phyloP scores from a whole-genome alignment of 371 early-diverging fungal species.

The Mortierella sp. region DNA sequence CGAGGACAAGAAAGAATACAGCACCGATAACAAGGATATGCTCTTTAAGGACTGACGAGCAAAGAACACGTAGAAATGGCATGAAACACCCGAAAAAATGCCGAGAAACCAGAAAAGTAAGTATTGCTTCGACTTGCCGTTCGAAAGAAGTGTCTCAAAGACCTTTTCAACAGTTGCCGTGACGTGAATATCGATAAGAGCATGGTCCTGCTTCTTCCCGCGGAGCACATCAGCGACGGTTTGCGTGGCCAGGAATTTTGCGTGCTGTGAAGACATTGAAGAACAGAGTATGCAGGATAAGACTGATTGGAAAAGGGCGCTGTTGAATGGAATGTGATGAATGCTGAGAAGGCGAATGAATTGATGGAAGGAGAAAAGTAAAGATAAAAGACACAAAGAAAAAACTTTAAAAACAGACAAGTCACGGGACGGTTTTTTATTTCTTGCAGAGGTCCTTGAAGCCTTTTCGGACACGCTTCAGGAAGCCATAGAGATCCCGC shows the following conservation, averaged over 20 bases:
- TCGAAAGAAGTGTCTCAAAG: conserved; percentile 63
- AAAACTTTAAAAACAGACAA: too few species aligned
- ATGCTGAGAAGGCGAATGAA: background rate
- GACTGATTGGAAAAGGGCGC: background rate
- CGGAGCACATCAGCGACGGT: conserved; percentile 61
- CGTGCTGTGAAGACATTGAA: conserved; percentile 38
- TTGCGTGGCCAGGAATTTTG: conserved; percentile 57
- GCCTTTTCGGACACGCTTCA: conserved; percentile 35
- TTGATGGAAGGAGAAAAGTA: background rate
- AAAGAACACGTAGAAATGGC: background rate
- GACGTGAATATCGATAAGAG: conserved; percentile 65
- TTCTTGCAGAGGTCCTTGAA: conserved; percentile 35
- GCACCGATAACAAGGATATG: too few species aligned
- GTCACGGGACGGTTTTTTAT: background rate
- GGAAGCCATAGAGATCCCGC: conserved; percentile 44
- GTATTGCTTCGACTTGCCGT: conserved; percentile 35
- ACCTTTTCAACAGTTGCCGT: conserved; percentile 68
- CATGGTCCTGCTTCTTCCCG: conserved; percentile 54
- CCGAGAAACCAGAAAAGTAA: background rate
- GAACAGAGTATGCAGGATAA: too few species aligned
- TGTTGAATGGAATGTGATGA: background rate
- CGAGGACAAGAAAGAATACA: too few species aligned
- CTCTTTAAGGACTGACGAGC: too few species aligned
- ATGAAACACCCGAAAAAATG: background rate
- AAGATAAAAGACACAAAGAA: too few species aligned